Evolutionary conservation across 192 early-diverging fungal species (phyloP).

Genomic region (Linnemannia exigua): DNA sequence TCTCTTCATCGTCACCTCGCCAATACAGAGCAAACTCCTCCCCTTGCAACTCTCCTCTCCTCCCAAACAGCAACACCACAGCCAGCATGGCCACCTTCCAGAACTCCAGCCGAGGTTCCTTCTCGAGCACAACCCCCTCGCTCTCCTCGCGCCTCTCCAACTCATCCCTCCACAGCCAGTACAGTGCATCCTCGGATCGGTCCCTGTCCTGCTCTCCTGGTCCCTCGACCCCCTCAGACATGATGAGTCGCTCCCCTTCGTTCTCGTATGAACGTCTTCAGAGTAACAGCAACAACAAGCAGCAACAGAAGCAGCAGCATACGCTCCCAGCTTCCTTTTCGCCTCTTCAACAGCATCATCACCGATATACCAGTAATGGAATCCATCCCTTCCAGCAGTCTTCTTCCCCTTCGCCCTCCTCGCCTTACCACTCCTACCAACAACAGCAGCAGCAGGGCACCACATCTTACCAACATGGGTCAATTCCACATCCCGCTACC

Average conservation of each 20-base stretch:
- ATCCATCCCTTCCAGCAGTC: slow-evolving; percentile 17
- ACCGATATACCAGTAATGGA: slow-evolving; percentile 1
- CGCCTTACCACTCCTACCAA: too few species aligned
- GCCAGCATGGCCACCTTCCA: not conserved
- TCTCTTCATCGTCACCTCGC: slow-evolving; percentile 16
- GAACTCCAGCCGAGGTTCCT: slow-evolving; percentile 10
- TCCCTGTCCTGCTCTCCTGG: slow-evolving; percentile 46
- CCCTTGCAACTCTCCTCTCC: slow-evolving; percentile 16
- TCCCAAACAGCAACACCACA: slow-evolving; percentile 15
- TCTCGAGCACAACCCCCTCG: slow-evolving; percentile 30
- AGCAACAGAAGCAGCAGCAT: not conserved
- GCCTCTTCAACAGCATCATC: slow-evolving; percentile 21
- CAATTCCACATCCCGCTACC: slow-evolving; percentile 45
- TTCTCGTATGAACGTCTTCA: slow-evolving; percentile 46
- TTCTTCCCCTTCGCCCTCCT: not conserved
- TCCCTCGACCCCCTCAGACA: slow-evolving; percentile 39
- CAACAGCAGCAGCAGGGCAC: slow-evolving; percentile 1
- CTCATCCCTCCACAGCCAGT: slow-evolving; percentile 50
- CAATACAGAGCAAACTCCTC: slow-evolving; percentile 26
- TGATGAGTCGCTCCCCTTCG: slow-evolving; percentile 44
- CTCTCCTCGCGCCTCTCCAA: slow-evolving; percentile 41
- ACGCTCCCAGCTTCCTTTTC: slow-evolving; percentile 32
- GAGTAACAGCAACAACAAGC: slow-evolving; percentile 15
- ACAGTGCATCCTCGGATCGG: slow-evolving; percentile 41
- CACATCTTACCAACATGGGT: slow-evolving; percentile 8